phyloP scores from a whole-genome alignment of 352 stramenopile genomes.

The Phytopythium ostracodes region DNA sequence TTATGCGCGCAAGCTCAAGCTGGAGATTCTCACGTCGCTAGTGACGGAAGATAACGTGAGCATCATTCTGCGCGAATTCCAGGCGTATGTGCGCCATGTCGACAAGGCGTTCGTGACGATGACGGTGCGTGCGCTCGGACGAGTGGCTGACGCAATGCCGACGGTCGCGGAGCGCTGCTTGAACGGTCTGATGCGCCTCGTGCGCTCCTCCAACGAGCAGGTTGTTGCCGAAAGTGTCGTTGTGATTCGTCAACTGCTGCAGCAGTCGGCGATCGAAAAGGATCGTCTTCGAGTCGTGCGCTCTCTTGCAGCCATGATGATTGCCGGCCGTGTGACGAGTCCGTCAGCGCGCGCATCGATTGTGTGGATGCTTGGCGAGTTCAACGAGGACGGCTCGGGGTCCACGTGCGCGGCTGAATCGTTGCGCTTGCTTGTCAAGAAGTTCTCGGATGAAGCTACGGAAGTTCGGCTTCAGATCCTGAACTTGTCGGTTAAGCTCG shows the following conservation, averaged over 20 bases:
- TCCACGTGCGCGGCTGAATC: conserved; percentile 77
- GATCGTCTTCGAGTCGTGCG: conserved; percentile 76
- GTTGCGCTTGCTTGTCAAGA: conserved; percentile 82
- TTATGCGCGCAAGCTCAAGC: conserved; percentile 96
- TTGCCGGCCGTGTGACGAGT: conserved; percentile 62
- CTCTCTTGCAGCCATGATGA: conserved; percentile 76
- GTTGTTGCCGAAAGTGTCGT: conserved; percentile 94
- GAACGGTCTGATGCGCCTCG: conserved; percentile 81
- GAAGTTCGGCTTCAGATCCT: conserved; percentile 89
- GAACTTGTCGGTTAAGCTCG: conserved; percentile 91
- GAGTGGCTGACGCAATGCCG: conserved; percentile 89
- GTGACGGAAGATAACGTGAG: conserved; percentile 91
- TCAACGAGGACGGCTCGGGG: conserved; percentile 62
- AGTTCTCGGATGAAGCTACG: conserved; percentile 85
- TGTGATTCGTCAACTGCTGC: conserved; percentile 94
- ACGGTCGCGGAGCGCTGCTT: conserved; percentile 90
- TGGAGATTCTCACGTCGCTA: conserved; percentile 95
- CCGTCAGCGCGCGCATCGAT: conserved; percentile 84
- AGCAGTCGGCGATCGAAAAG: conserved; percentile 82
- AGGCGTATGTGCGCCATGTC: conserved; percentile 94
- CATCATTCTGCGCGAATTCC: conserved; percentile 94
- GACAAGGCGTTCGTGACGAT: conserved; percentile 95
- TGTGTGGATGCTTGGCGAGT: conserved; percentile 92
- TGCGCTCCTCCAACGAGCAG: conserved; percentile 81
- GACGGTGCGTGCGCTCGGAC: conserved; percentile 91